phyloP scores from a whole-genome alignment of 352 stramenopile species.

The Globisporangium lucens region DNA sequence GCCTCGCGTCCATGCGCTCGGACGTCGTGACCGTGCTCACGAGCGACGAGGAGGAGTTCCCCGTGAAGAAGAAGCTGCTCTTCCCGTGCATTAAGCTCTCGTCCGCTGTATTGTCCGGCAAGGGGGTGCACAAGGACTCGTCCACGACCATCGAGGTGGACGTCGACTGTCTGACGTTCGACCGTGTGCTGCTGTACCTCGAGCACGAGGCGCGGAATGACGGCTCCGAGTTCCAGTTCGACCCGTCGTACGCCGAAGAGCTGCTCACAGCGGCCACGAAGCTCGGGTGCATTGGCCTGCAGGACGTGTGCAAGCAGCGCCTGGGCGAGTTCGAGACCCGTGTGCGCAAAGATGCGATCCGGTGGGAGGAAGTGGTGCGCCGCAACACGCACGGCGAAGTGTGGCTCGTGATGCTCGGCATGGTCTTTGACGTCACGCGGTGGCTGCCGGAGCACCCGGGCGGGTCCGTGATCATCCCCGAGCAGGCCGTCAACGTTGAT shows the following conservation, averaged over 20 bases:
- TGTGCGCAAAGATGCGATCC: constrained; percentile 76
- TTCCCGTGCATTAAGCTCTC: constrained; percentile 89
- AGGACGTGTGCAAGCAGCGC: constrained; percentile 72
- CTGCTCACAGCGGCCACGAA: constrained; percentile 64
- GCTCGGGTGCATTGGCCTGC: constrained; percentile 65
- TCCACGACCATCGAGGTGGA: constrained; percentile 63
- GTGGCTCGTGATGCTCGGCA: constrained; percentile 86
- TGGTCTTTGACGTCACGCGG: constrained; percentile 87
- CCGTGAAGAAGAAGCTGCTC: constrained; percentile 85
- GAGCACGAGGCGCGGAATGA: constrained; percentile 77
- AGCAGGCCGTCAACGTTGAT: constrained; percentile 86
- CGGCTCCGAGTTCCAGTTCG: constrained; percentile 69
- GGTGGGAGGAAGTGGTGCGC: constrained; percentile 72
- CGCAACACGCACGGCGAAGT: constrained; percentile 75
- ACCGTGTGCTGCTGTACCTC: constrained; percentile 86
- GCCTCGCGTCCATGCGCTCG: constrained; percentile 41
- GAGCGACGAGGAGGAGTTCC: constrained; percentile 87
- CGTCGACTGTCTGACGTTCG: constrained; percentile 87
- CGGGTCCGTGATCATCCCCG: constrained; percentile 77
- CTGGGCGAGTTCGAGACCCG: constrained; percentile 81
- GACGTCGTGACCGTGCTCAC: constrained; percentile 79
- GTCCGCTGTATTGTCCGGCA: constrained; percentile 71
- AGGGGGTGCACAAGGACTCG: constrained; percentile 68
- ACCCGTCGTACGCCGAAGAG: constrained; percentile 71
- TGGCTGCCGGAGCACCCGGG: constrained; percentile 88